These are phyloP conservation scores for Tuber magnatum DNA, from an alignment of 495 filamentous ascomycete genomes.

Conservation along the genomic window DNA sequence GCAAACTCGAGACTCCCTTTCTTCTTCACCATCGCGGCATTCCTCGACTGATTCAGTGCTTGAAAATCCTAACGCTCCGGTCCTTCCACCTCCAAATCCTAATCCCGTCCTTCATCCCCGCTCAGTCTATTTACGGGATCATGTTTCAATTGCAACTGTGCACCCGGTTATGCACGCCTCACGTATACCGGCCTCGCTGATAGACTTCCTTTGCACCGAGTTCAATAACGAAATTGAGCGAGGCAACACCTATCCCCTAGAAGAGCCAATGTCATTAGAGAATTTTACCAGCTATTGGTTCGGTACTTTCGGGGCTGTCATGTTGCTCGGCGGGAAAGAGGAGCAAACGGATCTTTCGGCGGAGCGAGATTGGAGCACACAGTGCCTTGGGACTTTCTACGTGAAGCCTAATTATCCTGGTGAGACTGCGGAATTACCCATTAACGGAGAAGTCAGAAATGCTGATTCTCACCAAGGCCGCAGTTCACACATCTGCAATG, in stretches of 20 bases:
- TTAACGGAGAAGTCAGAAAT: background rate
- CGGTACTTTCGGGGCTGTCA: conserved; percentile 85
- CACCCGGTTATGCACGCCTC: conserved; percentile 72
- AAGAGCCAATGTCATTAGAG: conserved; percentile 63
- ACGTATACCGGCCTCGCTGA: conserved; percentile 65
- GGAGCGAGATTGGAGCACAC: conserved; percentile 67
- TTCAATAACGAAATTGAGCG: conserved; percentile 91
- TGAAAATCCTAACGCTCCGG: conserved; percentile 25
- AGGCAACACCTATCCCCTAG: conserved; percentile 94
- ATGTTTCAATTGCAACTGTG: conserved; percentile 82
- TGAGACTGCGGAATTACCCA: conserved; percentile 5
- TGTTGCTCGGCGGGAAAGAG: conserved; percentile 67
- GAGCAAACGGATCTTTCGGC: conserved; percentile 40
- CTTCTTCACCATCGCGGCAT: conserved; percentile 33
- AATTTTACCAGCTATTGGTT: conserved; percentile 91
- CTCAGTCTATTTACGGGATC: conserved; percentile 81
- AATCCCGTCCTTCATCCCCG: conserved; percentile 54
- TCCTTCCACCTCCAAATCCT: conserved; percentile 30
- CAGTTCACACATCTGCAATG: conserved; percentile 94
- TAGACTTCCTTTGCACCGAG: conserved; percentile 75
- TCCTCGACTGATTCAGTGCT: conserved; percentile 35
- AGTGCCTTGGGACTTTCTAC: conserved; percentile 91
- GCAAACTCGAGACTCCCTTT: conserved; percentile 35
- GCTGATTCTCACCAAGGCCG: conserved; percentile 47
- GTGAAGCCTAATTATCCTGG: conserved; percentile 95